Base-by-base conservation (phyloP, 73 alveolate species). In the Uronychia binucleata region DNA sequence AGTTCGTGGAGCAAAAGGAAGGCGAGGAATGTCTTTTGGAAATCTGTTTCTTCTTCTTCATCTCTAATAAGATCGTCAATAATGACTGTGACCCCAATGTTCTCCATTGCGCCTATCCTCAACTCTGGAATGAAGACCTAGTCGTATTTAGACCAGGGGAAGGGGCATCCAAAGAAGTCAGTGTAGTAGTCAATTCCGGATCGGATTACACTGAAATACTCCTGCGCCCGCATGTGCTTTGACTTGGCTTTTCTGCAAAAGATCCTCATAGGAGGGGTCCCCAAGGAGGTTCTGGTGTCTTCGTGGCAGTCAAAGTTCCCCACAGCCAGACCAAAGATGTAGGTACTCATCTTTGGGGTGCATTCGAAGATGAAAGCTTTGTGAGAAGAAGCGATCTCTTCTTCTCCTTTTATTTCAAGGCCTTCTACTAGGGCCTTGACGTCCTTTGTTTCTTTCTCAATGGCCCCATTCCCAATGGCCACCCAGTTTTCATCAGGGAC, bases 141-240 rank as follows among this genome's bases (percentile, higher is more conserved):
- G 77, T 96, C 99, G 78, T 93, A 94, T 88, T 96, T 96, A 27
- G 83, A 91, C 74, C 91, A 96, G 31, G 96, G 97, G 84, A 90
- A 96, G 31, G 93, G 93, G 1, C 58, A 67, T 25, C 93, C 95
- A 76, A 97, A 97, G 91, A 94, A 96, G 26, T 95, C 96, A 77
- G 93, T 98, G 91, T 95, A 98, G 91, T 93, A 97, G 87, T 94
- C 91, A 94, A 98, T 95, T 35, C 98, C 98, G 27, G 94, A 98
- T 0, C 81, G 95, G 1, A 98, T 95, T 0, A 95, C 94, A 76
- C 91, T 67, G 59, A 88, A 91, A 25, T 88, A 83, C 77, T 88
- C 96, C 80, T 95, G 93, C 14, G 92, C 94, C 46, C 85, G 94
- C 58, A 90, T 93, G 77, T 58, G 87, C 58, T 88, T 86, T 85